Evolutionary conservation across 148 eudicot genomes (phyloP), one percentile per base, ranked within the genome.

Genomic region (Amaranthus palmeri): DNA sequence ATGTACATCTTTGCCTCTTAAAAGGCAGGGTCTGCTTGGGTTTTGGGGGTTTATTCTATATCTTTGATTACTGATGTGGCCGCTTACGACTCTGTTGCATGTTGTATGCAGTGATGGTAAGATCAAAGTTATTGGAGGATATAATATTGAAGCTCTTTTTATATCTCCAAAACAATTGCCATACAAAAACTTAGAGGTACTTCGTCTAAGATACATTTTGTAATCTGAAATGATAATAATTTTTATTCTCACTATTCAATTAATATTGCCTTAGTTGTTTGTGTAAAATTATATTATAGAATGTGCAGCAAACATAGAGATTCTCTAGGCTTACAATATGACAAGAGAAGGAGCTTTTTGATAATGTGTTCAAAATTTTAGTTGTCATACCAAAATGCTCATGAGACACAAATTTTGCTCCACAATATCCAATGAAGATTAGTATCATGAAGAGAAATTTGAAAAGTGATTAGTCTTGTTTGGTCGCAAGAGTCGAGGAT

Each of bases 91-190:
- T 25, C 36, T 66, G 75, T 71, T 74, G 7, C 42, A 57, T 53
- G 2, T 9, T 65, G 54, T 61, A 45, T 76, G 69, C 84, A 89
- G 95, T 81, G 91, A 89, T 79, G 95, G 95, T 54, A 87, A 86
- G 84, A 89, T 89, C 72, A 89, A 89, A 80, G 81, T 89, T 54
- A 78, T 89, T 62, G 91, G 95, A 61, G 91, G 91, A 71, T 80
- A 83, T 79, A 82, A 78, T 69, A 81, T 87, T 54, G 95, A 89
- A 81, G 89, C 81, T 49, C 89, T 89, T 76, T 77, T 89, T 51
- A 81, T 79, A 70, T 89, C 95, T 12, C 84, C 85, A 41, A 81
- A 82, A 74, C 84, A 85, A 53, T 62, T 78, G 71, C 91, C 95
- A 72, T 83, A 77, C 86, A 89, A 89, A 70, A 83, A 80, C 79